Percentiles rank a stretch among this genome's conserved stretches.
Conservation (phyloP, 2,329 filamentous ascomycete species). For the Claviceps monticola region DNA sequence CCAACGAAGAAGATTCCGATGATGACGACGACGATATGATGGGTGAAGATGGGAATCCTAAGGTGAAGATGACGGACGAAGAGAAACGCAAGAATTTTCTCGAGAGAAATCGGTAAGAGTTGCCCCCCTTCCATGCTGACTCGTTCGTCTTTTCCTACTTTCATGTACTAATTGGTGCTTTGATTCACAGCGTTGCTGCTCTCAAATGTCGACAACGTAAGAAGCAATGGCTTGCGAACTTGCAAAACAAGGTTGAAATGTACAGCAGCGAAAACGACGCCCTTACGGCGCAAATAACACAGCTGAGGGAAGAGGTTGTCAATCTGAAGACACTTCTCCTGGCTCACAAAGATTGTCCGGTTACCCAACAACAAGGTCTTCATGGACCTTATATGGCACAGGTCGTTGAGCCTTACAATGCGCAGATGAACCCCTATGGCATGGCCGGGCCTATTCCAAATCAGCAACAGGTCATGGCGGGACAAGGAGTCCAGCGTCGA, state of each 20-base stretch:
- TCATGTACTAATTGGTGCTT: too few relatives aligned
- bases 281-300: conserved; percentile 68
- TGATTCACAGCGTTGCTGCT: conserved; percentile 61
- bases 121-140: not conserved
- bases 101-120: conserved; percentile 75
- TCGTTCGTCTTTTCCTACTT: not conserved
- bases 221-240: conserved; percentile 95
- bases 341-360: conserved; percentile 91
- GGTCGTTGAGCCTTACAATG: conserved; percentile 38
- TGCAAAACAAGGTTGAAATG: conserved; percentile 88
- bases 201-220: conserved; percentile 95
- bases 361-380: conserved; percentile 69
- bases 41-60: conserved; percentile 43
- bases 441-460: conserved; percentile 39
- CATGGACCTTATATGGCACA: conserved; percentile 43
- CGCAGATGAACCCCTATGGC: conserved; percentile 45
- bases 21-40: conserved; percentile 36
- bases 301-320: conserved; percentile 82
- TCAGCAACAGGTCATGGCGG: conserved; percentile 39
- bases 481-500: conserved; percentile 40
- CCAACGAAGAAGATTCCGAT: conserved; percentile 34
- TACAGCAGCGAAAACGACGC: conserved; percentile 87
- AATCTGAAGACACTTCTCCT: conserved; percentile 86
- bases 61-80: conserved; percentile 87
- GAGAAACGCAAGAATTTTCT: conserved; percentile 98